Evolutionary conservation across 2,329 filamentous ascomycete species (phyloP).

Genomic region (Nemania bipapillata): DNA sequence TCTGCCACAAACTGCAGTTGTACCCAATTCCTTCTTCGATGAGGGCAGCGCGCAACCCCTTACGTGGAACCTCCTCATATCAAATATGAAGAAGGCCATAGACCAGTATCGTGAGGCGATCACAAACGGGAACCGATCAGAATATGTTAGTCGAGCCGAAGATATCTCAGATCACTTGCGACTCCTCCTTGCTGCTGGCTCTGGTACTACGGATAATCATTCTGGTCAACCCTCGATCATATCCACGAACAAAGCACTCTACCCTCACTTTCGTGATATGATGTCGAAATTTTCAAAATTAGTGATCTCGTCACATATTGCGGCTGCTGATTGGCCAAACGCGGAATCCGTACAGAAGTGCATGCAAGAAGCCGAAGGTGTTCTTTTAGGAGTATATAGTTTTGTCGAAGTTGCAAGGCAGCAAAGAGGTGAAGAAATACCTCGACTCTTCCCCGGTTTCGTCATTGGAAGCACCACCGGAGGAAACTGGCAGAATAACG

Average conservation of each 20-base stretch:
- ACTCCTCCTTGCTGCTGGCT: constrained; percentile 91
- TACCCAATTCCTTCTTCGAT: constrained; percentile 89
- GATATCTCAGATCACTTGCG: constrained; percentile 97
- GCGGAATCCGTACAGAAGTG: constrained; percentile 95
- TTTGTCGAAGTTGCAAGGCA: constrained; percentile 96
- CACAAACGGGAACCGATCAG: constrained; percentile 80
- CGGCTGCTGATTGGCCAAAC: constrained; percentile 93
- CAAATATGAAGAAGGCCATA: constrained; percentile 91
- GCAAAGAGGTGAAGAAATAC: constrained; percentile 91
- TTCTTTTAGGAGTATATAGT: constrained; percentile 91
- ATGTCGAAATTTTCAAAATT: constrained; percentile 99
- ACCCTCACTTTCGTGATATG: constrained; percentile 97
- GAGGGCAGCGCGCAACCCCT: constrained; percentile 82
- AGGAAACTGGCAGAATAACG: constrained; percentile 86
- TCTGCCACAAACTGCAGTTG: constrained; percentile 67
- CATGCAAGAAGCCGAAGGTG: constrained; percentile 95
- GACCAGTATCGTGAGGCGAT: constrained; percentile 93
- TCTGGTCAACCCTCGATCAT: constrained; percentile 99
- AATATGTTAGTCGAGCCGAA: constrained; percentile 94
- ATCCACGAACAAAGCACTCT: constrained; percentile 94
- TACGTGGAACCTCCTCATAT: constrained; percentile 88
- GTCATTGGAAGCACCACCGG: constrained; percentile 84
- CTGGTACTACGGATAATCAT: constrained; percentile 97
- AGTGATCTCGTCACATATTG: constrained; percentile 96
- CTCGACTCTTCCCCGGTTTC: constrained; percentile 92